Base-by-base conservation (phyloP, 2,329 filamentous ascomycete species). In the Didymella segeticola region DNA sequence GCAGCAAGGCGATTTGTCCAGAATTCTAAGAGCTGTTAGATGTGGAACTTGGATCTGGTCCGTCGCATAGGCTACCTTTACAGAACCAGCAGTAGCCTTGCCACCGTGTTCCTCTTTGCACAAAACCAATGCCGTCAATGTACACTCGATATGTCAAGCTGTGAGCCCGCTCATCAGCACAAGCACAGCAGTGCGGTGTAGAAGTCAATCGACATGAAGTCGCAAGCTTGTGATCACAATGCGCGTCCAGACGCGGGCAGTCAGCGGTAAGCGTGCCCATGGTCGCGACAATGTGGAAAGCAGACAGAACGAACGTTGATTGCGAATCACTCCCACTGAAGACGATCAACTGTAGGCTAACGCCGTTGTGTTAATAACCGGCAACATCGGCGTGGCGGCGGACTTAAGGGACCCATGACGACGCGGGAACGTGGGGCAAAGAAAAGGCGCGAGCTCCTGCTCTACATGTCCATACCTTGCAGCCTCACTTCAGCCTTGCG, bases 71-170 rank as follows among this genome's bases (percentile, higher is more conserved):
- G 33, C 12, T 58, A 74, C 75, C 73, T 66, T 79, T 78, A 57
- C 80, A 82, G 58, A 77, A 80, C 79, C 79, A 81, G 58, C 80
- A 82, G 53, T 82, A 82, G 49, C 77, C 68, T 59, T 82, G 77
- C 79, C 79, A 81, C 31, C 80, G 61, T 5, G 75, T 79, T 2
- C 79, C 80, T 20, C 78, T 69, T 29, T 76, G 72, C 5, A 81
- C 79, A 36, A 78, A 79, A 9, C 80, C 80, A n/a, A 81, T 70
- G 17, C 80, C 80, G 48, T 81, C 80, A 31, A 82, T 75, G 60
- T 82, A 82, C 0, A 78, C 76, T 11, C 69, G 66, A 55, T 82
- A 82, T 1, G 75, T 72, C 2, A 71, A 62, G 3, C 76, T 70
- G 50, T 82, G 79, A 2, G 70, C 57, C 30, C 75, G 67, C 46